A percentile compares a stretch with the other conserved stretches of the same genome.
phyloP scores from a whole-genome alignment of 306 rosid genomes.

The Nissolia schottii region DNA sequence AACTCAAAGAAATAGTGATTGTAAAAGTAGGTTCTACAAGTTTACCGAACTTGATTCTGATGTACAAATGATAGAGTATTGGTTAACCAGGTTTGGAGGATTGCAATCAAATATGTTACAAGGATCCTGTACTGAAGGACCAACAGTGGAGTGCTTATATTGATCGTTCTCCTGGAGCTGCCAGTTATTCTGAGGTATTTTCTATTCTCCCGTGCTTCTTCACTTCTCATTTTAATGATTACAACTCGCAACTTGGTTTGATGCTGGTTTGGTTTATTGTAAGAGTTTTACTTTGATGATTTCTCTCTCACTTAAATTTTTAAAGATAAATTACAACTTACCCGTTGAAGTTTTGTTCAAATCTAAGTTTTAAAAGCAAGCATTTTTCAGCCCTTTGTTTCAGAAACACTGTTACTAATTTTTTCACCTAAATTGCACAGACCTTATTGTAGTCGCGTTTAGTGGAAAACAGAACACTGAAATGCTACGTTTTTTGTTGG shows the following conservation, averaged over 20 bases:
- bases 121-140: constrained; percentile 90
- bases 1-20: neutral
- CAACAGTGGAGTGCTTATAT: constrained; percentile 93
- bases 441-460: neutral
- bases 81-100: constrained; percentile 64
- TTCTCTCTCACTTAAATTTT: neutral
- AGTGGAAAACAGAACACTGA: neutral
- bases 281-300: neutral
- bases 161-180: constrained; percentile 91
- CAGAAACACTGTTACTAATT: neutral
- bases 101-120: constrained; percentile 76
- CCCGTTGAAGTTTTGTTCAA: neutral
- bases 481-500: neutral
- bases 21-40: neutral
- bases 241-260: neutral
- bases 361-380: neutral
- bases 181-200: constrained; percentile 66
- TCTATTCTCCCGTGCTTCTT: neutral
- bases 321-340: neutral
- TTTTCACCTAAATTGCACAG: neutral
- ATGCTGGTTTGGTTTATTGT: neutral
- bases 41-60: neutral
- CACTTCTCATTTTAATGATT: neutral
- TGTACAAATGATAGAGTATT: constrained; percentile 16
- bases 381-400: neutral